phyloP scores from a whole-genome alignment of 805 yeast species.

The Zygotorulaspora sp. region DNA sequence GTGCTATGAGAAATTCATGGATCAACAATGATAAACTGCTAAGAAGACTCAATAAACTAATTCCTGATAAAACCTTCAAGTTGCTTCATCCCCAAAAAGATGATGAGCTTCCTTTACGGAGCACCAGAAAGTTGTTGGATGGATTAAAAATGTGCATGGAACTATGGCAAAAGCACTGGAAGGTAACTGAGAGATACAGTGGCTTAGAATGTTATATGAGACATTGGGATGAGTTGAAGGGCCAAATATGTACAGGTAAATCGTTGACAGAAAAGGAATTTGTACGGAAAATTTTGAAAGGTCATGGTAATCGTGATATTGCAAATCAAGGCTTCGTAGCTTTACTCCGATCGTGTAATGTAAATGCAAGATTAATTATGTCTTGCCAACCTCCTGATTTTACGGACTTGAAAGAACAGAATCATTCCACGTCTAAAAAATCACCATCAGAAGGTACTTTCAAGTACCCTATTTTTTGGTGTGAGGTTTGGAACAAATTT shows the following conservation, averaged over 20 bases:
- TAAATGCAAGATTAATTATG: conserved; percentile 69
- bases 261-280: conserved; percentile 40
- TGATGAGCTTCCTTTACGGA: conserved; percentile 36
- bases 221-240: conserved; percentile 45
- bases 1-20: conserved; percentile 69
- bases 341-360: conserved; percentile 61
- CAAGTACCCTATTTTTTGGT: conserved; percentile 79
- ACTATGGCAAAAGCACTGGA: conserved; percentile 55
- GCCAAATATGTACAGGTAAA: conserved; percentile 18
- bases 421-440: conserved; percentile 12
- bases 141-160: conserved; percentile 65
- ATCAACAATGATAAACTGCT: conserved; percentile 48
- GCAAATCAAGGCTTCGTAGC: conserved; percentile 87
- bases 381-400: conserved; percentile 91
- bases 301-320: conserved; percentile 69
- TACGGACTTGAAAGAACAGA: conserved; percentile 37
- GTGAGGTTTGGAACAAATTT: conserved; percentile 84
- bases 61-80: conserved; percentile 45
- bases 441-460: conserved; percentile 21
- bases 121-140: conserved; percentile 68
- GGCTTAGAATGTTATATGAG: conserved; percentile 38
- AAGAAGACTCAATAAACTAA: conserved; percentile 38
- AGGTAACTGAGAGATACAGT: conserved; percentile 37
- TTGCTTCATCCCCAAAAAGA: conserved; percentile 48
- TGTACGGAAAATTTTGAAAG: conserved; percentile 38